Conservation (phyloP, 768 basidiomycete species). For the Kwoniella bestiolae region DNA sequence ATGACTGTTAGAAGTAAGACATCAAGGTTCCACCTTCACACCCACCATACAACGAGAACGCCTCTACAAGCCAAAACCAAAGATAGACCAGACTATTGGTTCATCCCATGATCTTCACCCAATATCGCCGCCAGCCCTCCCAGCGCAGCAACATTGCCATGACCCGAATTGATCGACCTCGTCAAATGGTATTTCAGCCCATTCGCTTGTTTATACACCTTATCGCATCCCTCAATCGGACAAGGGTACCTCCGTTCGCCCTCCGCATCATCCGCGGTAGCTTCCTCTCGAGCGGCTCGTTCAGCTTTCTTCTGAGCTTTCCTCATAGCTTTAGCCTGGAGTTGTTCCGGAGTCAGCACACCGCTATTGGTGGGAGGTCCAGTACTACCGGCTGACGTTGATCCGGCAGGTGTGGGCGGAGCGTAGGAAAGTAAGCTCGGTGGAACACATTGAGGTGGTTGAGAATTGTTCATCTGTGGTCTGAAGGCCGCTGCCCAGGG, state of each 20-base stretch:
- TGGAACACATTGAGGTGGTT: slow-evolving; percentile 40
- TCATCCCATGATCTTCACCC: slow-evolving; percentile 13
- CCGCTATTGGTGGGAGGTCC: background rate
- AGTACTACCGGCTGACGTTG: background rate
- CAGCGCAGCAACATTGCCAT: slow-evolving; percentile 53
- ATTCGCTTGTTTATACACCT: slow-evolving; percentile 57
- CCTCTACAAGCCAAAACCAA: background rate
- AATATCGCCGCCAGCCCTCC: slow-evolving; percentile 36
- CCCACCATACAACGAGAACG: background rate
- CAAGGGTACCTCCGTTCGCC: slow-evolving; percentile 53
- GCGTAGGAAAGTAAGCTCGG: slow-evolving; percentile 47
- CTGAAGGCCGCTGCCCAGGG: slow-evolving; percentile 49
- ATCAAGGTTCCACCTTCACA: background rate
- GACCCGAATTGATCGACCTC: slow-evolving; percentile 54
- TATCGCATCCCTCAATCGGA: slow-evolving; percentile 56
- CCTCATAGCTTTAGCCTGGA: slow-evolving; percentile 39
- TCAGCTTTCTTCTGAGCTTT: slow-evolving; percentile 51
- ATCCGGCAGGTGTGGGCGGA: slow-evolving; percentile 28
- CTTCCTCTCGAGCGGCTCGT: slow-evolving; percentile 42
- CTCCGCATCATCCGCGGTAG: slow-evolving; percentile 45
- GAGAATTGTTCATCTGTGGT: slow-evolving; percentile 18
- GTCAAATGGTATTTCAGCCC: slow-evolving; percentile 57
- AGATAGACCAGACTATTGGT: background rate
- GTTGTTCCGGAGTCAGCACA: slow-evolving; percentile 24
- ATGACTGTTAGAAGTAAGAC: no score